Evolutionary conservation across 2,329 filamentous ascomycete genomes (phyloP), one percentile per base, ranked within the genome.

Genomic region (Rosellinia necatrix): DNA sequence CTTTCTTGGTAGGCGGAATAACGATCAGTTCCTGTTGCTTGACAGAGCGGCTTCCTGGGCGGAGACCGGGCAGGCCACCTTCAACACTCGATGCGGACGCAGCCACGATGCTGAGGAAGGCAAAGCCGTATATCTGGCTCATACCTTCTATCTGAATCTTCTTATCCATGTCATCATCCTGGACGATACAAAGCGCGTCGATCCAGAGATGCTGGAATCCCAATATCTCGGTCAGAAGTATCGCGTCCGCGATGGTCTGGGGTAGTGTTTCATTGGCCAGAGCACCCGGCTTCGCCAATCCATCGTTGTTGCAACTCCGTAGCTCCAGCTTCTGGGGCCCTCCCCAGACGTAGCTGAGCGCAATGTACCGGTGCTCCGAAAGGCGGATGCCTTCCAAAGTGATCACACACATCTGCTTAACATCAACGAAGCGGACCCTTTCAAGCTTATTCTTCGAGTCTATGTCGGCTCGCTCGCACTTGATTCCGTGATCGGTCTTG

Each of bases 301-400:
- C 29, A 35, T 22, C 4, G 6, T 48, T 35, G n/a, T 37, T 48
- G 12, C 3, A 6, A 15, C n/a, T 2, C 10, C 27, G 13, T 13
- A 48, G 29, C 22, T 34, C 24, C 4, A 37, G 17, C 21, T n/a
- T 35, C 21, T 48, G 43, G 13, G 29, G 29, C 32, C 32, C 29
- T 35, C 43, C 43, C 43, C 43, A 48, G 43, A 48, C 43, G 13
- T 48, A 48, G 13, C 43, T 48, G 29, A 48, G 43, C 6, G 29
- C 29, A n/a, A 48, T 35, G 25, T 48, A 48, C 30, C n/a, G 41
- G 41, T 15, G 21, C n/a, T 43, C 27, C 13, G 41, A 30, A 19
- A 43, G 41, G 27, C 41, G 41, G 27, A 30, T 27, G 27, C 13
- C 41, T 8, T 43, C 41, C 17, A 43, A 43, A 43, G 25, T 43